These are phyloP conservation scores for Fusarium heterosporum DNA, from an alignment of 2,329 filamentous ascomycete species.

Conservation along the genomic window DNA sequence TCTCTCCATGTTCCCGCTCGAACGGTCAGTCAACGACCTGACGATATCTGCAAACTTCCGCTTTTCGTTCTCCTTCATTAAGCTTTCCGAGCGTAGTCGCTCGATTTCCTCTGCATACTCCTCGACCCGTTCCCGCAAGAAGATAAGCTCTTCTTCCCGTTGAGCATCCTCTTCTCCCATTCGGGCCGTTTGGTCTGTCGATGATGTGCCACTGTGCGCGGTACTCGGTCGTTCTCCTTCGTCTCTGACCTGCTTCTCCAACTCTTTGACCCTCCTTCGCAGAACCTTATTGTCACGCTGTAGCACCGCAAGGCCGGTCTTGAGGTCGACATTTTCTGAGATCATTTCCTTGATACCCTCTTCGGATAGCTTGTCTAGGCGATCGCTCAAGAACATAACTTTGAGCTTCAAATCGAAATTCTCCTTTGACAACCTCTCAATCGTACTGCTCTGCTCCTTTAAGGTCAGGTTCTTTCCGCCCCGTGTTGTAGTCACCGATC, in stretches of 20 bases:
- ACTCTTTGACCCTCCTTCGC: conserved; percentile 82
- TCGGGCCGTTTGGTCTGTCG: conserved; percentile 67
- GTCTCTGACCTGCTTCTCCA: conserved; percentile 82
- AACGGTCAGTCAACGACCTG: conserved; percentile 63
- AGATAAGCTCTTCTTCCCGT: conserved; percentile 86
- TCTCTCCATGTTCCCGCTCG: conserved; percentile 61
- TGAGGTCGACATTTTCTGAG: conserved; percentile 94
- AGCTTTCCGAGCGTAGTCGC: conserved; percentile 79
- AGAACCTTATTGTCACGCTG: conserved; percentile 91
- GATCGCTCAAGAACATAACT: conserved; percentile 95
- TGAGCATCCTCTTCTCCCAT: conserved; percentile 70
- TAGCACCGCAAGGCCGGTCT: conserved; percentile 87
- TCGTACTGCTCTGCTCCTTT: conserved; percentile 97
- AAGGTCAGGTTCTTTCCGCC: conserved; percentile 82
- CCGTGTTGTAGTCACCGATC: conserved; percentile 62
- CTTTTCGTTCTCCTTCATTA: conserved; percentile 86
- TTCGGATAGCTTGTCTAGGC: conserved; percentile 91
- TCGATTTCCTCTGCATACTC: conserved; percentile 87
- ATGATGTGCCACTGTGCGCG: conserved; percentile 66
- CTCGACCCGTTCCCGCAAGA: conserved; percentile 86
- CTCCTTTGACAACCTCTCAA: conserved; percentile 95
- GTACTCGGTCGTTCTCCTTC: conserved; percentile 73
- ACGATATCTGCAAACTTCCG: conserved; percentile 86
- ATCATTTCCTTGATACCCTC: conserved; percentile 99
- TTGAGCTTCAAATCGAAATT: conserved; percentile 98